Percentiles rank a stretch among this genome's conserved stretches.
These are phyloP conservation scores for Yamadazyma mexicana DNA, from an alignment of 1,139 yeast genomes.

Conservation along the genomic window DNA sequence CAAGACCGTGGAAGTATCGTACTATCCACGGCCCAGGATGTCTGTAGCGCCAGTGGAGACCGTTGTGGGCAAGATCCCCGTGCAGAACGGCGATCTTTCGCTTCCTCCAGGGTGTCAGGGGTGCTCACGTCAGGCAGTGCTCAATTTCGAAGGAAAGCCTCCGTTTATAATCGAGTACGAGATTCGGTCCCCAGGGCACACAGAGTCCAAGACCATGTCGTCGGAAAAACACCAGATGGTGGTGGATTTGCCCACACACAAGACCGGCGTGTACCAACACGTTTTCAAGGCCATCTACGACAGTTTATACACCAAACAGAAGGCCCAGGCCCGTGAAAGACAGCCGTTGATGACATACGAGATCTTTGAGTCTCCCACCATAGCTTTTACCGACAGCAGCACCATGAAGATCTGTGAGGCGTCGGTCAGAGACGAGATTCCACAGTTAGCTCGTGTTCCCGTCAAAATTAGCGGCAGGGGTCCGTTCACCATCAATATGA, in stretches of 20 bases:
- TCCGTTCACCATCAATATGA: constrained; percentile 62
- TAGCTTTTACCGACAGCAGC: constrained; percentile 48
- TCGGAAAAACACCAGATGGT: constrained; percentile 25
- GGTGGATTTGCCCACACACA: constrained; percentile 34
- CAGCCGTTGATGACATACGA: constrained; percentile 54
- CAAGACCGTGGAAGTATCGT: constrained; percentile 44
- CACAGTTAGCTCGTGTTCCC: constrained; percentile 47
- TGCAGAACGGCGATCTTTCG: constrained; percentile 16
- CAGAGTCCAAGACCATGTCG: constrained; percentile 35
- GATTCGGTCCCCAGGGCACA: constrained; percentile 58
- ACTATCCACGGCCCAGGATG: constrained; percentile 58
- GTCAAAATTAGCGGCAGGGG: constrained; percentile 56
- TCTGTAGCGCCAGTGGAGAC: constrained; percentile 20
- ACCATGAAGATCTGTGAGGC: constrained; percentile 58
- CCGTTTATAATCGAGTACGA: constrained; percentile 78
- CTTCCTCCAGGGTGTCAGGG: constrained; percentile 37
- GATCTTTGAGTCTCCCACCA: constrained; percentile 62
- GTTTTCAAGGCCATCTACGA: constrained; percentile 66
- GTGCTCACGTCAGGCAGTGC: constrained; percentile 23
- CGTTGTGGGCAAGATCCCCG: constrained; percentile 8
- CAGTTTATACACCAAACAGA: constrained; percentile 55
- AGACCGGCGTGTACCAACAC: constrained; percentile 62
- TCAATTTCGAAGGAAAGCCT: constrained; percentile 52
- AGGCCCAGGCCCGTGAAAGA: constrained; percentile 23
- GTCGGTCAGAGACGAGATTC: constrained; percentile 34